Conservation (phyloP, 2,329 filamentous ascomycete species). For the Ascosphaera apis region DNA sequence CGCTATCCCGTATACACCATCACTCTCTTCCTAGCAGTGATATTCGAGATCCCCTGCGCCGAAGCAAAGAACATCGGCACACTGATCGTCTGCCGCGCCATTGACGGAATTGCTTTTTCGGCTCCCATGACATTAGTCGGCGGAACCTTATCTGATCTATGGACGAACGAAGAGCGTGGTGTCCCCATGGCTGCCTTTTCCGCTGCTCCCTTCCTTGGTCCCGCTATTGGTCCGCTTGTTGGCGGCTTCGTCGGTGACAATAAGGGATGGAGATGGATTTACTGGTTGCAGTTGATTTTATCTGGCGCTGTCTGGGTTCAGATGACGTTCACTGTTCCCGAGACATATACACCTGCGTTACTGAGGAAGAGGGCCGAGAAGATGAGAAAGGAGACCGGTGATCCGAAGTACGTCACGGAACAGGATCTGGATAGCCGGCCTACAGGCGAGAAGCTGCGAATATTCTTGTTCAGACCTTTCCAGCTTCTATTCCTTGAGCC, state of each 20-base stretch:
- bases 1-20: conserved; percentile 46
- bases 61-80: conserved; percentile 54
- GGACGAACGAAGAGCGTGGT: conserved; percentile 61
- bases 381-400: conserved; percentile 44
- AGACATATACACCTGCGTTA: conserved; percentile 67
- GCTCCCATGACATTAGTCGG: conserved; percentile 73
- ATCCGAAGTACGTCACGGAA: conserved; percentile 50
- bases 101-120: conserved; percentile 66
- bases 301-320: conserved; percentile 45
- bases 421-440: conserved; percentile 54
- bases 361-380: conserved; percentile 47
- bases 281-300: conserved; percentile 69
- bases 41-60: conserved; percentile 64
- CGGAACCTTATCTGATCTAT: conserved; percentile 63
- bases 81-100: conserved; percentile 49
- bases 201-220: conserved; percentile 62
- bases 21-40: conserved; percentile 44
- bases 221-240: conserved; percentile 51
- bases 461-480: conserved; percentile 65
- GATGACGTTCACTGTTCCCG: conserved; percentile 72
- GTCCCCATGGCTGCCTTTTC: conserved; percentile 74
- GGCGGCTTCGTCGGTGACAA: conserved; percentile 55
- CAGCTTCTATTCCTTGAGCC: conserved; percentile 65
- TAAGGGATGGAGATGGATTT: conserved; percentile 59
- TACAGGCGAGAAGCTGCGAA: conserved; percentile 40